These are phyloP conservation scores for Chloris gayana DNA, from an alignment of 176 grass and related monocot genomes.

Conservation along the genomic window DNA sequence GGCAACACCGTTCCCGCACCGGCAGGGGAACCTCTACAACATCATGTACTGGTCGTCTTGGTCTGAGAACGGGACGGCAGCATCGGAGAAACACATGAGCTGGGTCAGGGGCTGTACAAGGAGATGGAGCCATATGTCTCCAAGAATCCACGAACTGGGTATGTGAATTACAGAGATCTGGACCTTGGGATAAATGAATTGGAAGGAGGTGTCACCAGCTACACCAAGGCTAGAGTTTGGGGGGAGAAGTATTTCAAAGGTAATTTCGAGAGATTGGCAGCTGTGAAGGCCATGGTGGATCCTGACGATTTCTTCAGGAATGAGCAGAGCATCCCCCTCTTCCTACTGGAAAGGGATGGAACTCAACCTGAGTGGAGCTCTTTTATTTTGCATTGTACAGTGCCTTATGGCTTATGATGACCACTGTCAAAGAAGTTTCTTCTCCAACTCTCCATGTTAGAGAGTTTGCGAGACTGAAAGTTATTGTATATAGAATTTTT, in stretches of 20 bases:
- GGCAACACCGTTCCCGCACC: slow-evolving; percentile 58
- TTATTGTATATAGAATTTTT: no score
- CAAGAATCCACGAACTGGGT: slow-evolving; percentile 63
- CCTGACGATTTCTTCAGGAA: slow-evolving; percentile 67
- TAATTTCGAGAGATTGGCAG: slow-evolving; percentile 57
- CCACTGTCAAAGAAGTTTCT: neutral
- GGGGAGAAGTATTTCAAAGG: slow-evolving; percentile 60
- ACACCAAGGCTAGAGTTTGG: slow-evolving; percentile 47
- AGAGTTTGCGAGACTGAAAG: neutral
- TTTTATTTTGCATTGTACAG: neutral
- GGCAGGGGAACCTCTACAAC: slow-evolving; percentile 60
- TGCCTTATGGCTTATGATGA: neutral
- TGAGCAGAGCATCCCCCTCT: slow-evolving; percentile 65
- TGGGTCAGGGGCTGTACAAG: slow-evolving; percentile 51
- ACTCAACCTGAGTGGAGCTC: slow-evolving; percentile 5
- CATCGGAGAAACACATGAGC: slow-evolving; percentile 21
- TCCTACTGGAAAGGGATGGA: slow-evolving; percentile 17
- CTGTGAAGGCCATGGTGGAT: slow-evolving; percentile 58
- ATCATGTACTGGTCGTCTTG: slow-evolving; percentile 46
- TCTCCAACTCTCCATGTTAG: no score
- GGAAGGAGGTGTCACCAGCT: slow-evolving; percentile 23
- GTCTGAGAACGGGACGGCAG: slow-evolving; percentile 21
- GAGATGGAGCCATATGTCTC: slow-evolving; percentile 46
- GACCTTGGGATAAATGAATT: slow-evolving; percentile 47
- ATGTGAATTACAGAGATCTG: slow-evolving; percentile 71